Percentiles rank a stretch among this genome's conserved stretches.
These are phyloP conservation scores for Candida neerlandica DNA, from an alignment of 1,139 yeast genomes.

Conservation along the genomic window DNA sequence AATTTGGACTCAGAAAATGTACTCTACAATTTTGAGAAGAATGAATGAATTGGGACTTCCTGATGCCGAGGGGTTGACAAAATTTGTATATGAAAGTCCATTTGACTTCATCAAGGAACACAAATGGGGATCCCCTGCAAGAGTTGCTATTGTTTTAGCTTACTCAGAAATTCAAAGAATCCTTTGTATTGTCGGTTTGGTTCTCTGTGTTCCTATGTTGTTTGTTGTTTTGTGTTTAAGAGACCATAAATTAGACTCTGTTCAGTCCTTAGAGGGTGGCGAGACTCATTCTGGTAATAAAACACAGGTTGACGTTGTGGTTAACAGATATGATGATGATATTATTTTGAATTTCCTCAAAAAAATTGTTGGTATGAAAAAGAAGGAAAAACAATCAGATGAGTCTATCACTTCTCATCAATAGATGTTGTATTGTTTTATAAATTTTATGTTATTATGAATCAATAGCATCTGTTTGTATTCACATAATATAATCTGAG, in stretches of 20 bases:
- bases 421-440: neutral
- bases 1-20: slow-evolving; percentile 52
- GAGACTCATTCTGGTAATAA: slow-evolving; percentile 16
- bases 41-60: slow-evolving; percentile 18
- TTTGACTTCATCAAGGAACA: slow-evolving; percentile 46
- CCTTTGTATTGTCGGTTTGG: slow-evolving; percentile 57
- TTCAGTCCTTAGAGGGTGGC: slow-evolving; percentile 37
- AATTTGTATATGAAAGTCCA: slow-evolving; percentile 56
- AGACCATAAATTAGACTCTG: slow-evolving; percentile 50
- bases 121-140: slow-evolving; percentile 63
- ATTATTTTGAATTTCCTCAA: slow-evolving; percentile 10
- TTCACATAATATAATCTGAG: no score
- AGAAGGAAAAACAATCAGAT: neutral
- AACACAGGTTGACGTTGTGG: slow-evolving; percentile 41
- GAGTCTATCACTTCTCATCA: neutral
- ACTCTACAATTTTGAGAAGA: slow-evolving; percentile 17
- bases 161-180: slow-evolving; percentile 62
- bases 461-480: no score
- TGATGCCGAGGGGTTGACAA: slow-evolving; percentile 31
- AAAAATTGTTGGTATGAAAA: neutral
- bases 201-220: slow-evolving; percentile 56
- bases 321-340: slow-evolving; percentile 42
- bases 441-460: no score
- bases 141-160: slow-evolving; percentile 57
- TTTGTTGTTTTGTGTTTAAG: slow-evolving; percentile 52